Evolutionary conservation across 805 yeast genomes (phyloP).

Genomic region (Starmerella potacharoeniae): DNA sequence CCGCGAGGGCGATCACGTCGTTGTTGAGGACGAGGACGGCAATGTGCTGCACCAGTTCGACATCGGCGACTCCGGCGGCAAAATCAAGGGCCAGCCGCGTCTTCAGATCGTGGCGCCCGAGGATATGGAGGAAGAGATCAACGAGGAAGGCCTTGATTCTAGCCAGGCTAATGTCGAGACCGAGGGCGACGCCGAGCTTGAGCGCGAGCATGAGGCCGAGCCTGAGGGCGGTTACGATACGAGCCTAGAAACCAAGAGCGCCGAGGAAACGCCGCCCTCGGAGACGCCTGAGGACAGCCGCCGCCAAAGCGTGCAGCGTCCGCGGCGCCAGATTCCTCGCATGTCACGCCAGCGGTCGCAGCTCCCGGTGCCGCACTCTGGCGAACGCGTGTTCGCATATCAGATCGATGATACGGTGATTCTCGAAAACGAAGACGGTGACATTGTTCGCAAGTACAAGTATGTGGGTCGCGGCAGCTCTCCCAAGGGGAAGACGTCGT

Average conservation of each 20-base stretch:
- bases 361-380: slow-evolving; percentile 11
- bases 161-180: not conserved
- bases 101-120: slow-evolving; percentile 17
- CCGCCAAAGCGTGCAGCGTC: slow-evolving; percentile 10
- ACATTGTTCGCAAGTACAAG: slow-evolving; percentile 69
- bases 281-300: not conserved
- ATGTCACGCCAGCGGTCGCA: slow-evolving; percentile 1
- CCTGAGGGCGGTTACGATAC: not conserved
- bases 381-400: slow-evolving; percentile 42
- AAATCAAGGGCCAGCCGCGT: slow-evolving; percentile 15
- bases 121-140: not conserved
- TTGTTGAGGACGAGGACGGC: slow-evolving; percentile 76
- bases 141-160: not conserved
- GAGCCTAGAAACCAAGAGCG: not conserved
- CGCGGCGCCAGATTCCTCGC: slow-evolving; percentile 12
- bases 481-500: not conserved
- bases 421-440: slow-evolving; percentile 88
- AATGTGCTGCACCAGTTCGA: slow-evolving; percentile 55
- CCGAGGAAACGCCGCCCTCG: not conserved
- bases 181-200: too few relatives aligned
- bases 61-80: slow-evolving; percentile 23
- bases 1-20: slow-evolving; percentile 57
- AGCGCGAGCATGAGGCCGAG: not conserved
- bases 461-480: slow-evolving; percentile 44
- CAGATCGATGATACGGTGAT: slow-evolving; percentile 65